phyloP scores from a whole-genome alignment of 2,329 filamentous ascomycete species.

The Fusarium tricinctum region DNA sequence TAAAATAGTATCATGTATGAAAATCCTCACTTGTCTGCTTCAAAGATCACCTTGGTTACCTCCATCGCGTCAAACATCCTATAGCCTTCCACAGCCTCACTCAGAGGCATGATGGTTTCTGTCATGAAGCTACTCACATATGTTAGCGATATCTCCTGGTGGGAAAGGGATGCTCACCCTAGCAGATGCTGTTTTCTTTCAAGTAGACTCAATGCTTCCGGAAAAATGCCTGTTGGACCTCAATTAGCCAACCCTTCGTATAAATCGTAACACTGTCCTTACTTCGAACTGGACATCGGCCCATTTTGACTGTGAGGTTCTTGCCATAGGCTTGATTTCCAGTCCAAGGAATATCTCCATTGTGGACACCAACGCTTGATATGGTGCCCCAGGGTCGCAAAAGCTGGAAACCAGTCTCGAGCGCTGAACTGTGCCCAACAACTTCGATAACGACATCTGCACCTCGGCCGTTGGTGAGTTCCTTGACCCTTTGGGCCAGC shows the following conservation, averaged over 20 bases:
- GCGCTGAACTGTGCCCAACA: slow-evolving; percentile 74
- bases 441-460: slow-evolving; percentile 85
- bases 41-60: slow-evolving; percentile 78
- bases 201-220: slow-evolving; percentile 14
- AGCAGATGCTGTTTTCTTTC: slow-evolving; percentile 34
- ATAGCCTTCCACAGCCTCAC: slow-evolving; percentile 73
- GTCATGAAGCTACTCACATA: slow-evolving; percentile 73
- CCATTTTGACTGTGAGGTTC: slow-evolving; percentile 78
- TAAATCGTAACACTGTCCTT: slow-evolving; percentile 45
- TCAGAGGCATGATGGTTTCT: slow-evolving; percentile 76
- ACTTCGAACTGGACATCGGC: slow-evolving; percentile 74
- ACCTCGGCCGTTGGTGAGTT: slow-evolving; percentile 81
- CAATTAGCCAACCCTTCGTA: slow-evolving; percentile 36
- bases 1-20: no score
- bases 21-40: slow-evolving; percentile 39
- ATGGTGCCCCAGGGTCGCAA: slow-evolving; percentile 77
- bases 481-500: slow-evolving; percentile 75
- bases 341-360: slow-evolving; percentile 74
- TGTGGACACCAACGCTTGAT: slow-evolving; percentile 79
- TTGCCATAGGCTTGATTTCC: slow-evolving; percentile 73
- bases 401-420: slow-evolving; percentile 74
- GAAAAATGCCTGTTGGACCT: slow-evolving; percentile 50
- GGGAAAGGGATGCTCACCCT: background rate
- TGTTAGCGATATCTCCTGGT: background rate
- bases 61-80: slow-evolving; percentile 77